These are phyloP conservation scores for Geotrichum ghanense DNA, from an alignment of 805 yeast genomes.

Conservation along the genomic window DNA sequence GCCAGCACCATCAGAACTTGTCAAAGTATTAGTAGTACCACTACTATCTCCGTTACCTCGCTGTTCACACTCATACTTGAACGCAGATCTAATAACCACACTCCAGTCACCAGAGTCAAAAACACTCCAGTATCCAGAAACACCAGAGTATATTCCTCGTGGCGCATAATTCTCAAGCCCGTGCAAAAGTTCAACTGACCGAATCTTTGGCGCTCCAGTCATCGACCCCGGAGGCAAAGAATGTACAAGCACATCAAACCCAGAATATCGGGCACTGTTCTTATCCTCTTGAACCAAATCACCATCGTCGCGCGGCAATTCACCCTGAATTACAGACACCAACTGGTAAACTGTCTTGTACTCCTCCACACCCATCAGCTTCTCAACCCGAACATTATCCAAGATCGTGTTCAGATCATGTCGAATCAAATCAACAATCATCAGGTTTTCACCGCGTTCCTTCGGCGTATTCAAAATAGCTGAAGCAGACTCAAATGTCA, in stretches of 20 bases:
- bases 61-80: constrained; percentile 44
- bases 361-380: constrained; percentile 86
- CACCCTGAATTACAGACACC: constrained; percentile 79
- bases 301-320: constrained; percentile 21
- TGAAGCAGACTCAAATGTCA: constrained; percentile 49
- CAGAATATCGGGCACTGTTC: constrained; percentile 36
- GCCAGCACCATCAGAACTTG: constrained; percentile 3
- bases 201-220: constrained; percentile 98
- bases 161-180: constrained; percentile 37
- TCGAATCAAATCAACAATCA: constrained; percentile 93
- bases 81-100: constrained; percentile 80
- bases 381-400: constrained; percentile 54
- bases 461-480: constrained; percentile 67
- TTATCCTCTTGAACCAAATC: neutral
- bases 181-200: constrained; percentile 78
- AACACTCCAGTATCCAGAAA: constrained; percentile 88
- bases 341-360: constrained; percentile 83
- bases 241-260: constrained; percentile 65
- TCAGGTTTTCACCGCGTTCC: constrained; percentile 89
- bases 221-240: constrained; percentile 96
- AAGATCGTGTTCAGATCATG: constrained; percentile 74
- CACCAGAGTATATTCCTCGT: constrained; percentile 89
- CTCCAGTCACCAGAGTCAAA: constrained; percentile 91
- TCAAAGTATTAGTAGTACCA: neutral
- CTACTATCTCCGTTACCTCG: constrained; percentile 7